Percentiles rank a stretch among this genome's conserved stretches.
Conservation (phyloP, 495 filamentous ascomycete genomes). For the Talaromyces borbonicus region DNA sequence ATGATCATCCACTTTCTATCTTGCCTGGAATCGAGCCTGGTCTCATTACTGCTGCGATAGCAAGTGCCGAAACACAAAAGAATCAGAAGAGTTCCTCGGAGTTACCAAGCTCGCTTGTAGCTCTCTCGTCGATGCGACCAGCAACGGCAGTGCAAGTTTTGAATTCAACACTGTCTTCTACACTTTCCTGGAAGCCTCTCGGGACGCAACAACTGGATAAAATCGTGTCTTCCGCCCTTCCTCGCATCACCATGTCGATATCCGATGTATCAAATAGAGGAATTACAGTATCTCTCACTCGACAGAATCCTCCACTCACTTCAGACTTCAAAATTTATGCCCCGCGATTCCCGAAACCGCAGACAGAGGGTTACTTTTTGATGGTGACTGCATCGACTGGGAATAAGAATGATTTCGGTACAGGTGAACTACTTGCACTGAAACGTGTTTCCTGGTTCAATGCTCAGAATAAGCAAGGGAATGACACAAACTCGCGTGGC, state of each 20-base stretch:
- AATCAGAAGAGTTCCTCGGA: conserved; percentile 13
- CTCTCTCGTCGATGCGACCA: conserved; percentile 2
- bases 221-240: conserved; percentile 50
- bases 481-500: conserved; percentile 11
- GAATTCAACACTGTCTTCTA: background rate
- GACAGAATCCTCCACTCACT: conserved; percentile 54
- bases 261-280: conserved; percentile 47
- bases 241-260: conserved; percentile 56
- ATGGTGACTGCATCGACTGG: conserved; percentile 43
- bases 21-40: conserved; percentile 62
- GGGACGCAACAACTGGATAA: conserved; percentile 37
- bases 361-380: conserved; percentile 90
- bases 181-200: background rate
- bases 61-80: conserved; percentile 24
- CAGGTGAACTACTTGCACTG: conserved; percentile 68
- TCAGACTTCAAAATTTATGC: conserved; percentile 67
- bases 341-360: conserved; percentile 84
- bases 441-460: conserved; percentile 73
- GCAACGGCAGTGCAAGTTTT: background rate
- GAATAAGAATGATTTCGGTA: conserved; percentile 46
- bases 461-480: conserved; percentile 15
- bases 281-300: conserved; percentile 52
- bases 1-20: conserved; percentile 68
- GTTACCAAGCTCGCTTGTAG: conserved; percentile 18
- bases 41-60: conserved; percentile 19